Evolutionary conservation across 2,329 filamentous ascomycete species (phyloP).

Genomic region (Rhynchosporium graminicola): DNA sequence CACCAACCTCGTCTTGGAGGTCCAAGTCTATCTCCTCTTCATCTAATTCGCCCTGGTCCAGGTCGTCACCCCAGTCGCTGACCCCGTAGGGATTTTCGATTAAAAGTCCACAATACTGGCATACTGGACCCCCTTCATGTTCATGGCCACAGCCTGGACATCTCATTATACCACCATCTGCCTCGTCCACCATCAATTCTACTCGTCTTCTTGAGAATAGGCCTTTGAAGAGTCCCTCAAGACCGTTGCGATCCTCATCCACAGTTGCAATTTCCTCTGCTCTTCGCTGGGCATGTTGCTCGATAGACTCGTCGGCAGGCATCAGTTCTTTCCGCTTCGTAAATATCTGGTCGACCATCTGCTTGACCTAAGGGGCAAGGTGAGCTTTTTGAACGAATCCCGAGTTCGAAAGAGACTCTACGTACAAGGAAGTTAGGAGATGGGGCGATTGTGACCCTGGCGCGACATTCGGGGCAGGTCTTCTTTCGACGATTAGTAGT

Average conservation of each 20-base stretch:
- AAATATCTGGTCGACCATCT: conserved; percentile 62
- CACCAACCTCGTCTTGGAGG: conserved; percentile 15
- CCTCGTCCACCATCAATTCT: conserved; percentile 50
- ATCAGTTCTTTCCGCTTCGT: conserved; percentile 60
- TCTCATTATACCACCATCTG: conserved; percentile 58
- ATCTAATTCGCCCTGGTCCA: conserved; percentile 7
- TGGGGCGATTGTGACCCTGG: conserved; percentile 57
- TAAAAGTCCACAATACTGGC: conserved; percentile 55
- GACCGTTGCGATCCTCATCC: conserved; percentile 57
- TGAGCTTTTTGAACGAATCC: conserved; percentile 6
- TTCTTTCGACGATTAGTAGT: conserved; percentile 53
- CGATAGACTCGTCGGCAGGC: conserved; percentile 61
- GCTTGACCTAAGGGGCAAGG: conserved; percentile 52
- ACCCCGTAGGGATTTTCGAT: conserved; percentile 47
- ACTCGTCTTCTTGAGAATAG: conserved; percentile 36
- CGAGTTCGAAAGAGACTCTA: conserved; percentile 13
- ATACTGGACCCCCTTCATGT: conserved; percentile 58
- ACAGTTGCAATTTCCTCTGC: conserved; percentile 60
- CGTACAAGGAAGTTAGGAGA: conserved; percentile 64
- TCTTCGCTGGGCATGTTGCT: conserved; percentile 59
- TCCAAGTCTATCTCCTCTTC: conserved; percentile 14
- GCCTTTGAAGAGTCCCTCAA: conserved; percentile 64
- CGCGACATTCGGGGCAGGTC: conserved; percentile 69
- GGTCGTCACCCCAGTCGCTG: conserved; percentile 42
- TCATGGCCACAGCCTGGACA: conserved; percentile 66